A percentile compares a stretch with the other conserved stretches of the same genome.
These are phyloP conservation scores for Psilocybe cyanescens DNA, from an alignment of 768 basidiomycete species.

Conservation along the genomic window DNA sequence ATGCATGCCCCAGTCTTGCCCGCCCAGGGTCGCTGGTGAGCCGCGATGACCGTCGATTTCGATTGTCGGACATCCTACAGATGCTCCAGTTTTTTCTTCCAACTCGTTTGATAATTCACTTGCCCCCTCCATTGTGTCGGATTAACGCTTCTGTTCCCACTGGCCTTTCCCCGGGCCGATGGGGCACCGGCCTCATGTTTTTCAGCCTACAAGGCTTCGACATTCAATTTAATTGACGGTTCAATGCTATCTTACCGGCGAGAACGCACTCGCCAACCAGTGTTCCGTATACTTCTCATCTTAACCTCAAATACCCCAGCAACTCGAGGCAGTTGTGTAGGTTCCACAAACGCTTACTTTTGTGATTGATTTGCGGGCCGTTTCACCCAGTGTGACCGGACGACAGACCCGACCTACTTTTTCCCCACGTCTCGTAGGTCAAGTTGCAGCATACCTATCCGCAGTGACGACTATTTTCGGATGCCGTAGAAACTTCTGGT, in stretches of 20 bases:
- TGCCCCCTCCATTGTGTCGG: too few relatives aligned
- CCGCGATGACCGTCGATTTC: background rate
- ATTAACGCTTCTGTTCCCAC: background rate
- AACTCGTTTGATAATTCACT: too few relatives aligned
- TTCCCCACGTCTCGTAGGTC: too few relatives aligned
- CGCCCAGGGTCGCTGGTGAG: background rate
- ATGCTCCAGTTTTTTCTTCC: too few relatives aligned
- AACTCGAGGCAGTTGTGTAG: background rate
- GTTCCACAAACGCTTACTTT: background rate
- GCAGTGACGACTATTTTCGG: too few relatives aligned
- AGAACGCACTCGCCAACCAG: slow-evolving; percentile 3
- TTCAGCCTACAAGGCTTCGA: background rate
- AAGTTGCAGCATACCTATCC: too few relatives aligned
- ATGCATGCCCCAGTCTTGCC: background rate
- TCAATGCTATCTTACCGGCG: background rate
- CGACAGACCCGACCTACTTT: background rate
- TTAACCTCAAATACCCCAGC: background rate
- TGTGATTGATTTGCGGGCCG: background rate
- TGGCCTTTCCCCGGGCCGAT: background rate
- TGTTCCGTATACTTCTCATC: slow-evolving; percentile 1
- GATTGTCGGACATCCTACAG: background rate
- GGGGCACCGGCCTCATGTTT: slow-evolving; percentile 10
- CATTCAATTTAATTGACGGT: background rate
- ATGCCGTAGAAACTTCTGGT: too few relatives aligned
- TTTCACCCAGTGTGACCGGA: background rate